Conservation (phyloP, 1,139 yeast genomes). For the Chernovozyma aurita region DNA sequence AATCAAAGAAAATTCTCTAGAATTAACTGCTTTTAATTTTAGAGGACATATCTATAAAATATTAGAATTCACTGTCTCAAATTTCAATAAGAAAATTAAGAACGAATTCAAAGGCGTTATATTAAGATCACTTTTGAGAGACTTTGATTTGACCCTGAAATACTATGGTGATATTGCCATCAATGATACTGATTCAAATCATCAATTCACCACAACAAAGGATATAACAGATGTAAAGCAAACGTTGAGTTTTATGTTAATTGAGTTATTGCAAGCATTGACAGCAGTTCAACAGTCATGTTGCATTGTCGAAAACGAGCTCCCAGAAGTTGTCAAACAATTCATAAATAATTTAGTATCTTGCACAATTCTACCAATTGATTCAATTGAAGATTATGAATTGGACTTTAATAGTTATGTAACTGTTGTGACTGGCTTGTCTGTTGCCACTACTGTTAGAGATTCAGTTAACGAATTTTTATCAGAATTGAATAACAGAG, state of each 20-base stretch:
- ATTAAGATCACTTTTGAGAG: constrained; percentile 15
- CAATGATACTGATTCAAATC: constrained; percentile 2
- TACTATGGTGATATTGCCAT: constrained; percentile 13
- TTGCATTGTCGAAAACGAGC: constrained; percentile 12
- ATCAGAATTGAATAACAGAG: constrained; percentile 37
- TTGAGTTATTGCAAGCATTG: constrained; percentile 22
- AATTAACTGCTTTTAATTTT: constrained; percentile 16
- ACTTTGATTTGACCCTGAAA: constrained; percentile 16
- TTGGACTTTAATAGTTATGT: constrained; percentile 66
- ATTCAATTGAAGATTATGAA: constrained; percentile 27
- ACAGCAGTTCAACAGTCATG: constrained; percentile 25
- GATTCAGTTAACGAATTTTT: constrained; percentile 51
- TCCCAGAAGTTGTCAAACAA: constrained; percentile 8
- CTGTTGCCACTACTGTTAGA: constrained; percentile 44
- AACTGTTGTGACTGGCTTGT: constrained; percentile 66
- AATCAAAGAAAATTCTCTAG: constrained; percentile 15
- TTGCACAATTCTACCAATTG: constrained; percentile 23
- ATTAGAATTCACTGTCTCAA: constrained; percentile 25
- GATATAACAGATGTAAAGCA: constrained; percentile 15
- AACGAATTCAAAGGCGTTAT: constrained; percentile 15
- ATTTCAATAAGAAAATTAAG: constrained; percentile 27
- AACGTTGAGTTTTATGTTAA: constrained; percentile 12
- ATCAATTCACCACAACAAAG: constrained; percentile 8
- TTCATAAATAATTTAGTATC: constrained; percentile 21
- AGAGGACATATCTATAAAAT: constrained; percentile 28